Evolutionary conservation across 257 asterid genomes (phyloP).

Genomic region (Sherardia arvensis): DNA sequence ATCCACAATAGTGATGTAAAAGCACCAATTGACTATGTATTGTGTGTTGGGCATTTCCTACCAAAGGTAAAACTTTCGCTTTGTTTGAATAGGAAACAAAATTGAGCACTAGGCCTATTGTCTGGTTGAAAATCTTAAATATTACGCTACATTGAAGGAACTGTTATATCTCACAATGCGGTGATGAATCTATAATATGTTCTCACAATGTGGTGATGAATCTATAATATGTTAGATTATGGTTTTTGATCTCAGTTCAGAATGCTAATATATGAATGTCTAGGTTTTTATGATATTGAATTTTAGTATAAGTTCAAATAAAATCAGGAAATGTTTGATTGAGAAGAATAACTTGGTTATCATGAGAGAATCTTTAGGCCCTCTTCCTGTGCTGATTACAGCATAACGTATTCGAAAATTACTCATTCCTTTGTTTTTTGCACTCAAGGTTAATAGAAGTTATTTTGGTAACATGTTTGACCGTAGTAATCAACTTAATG

Average conservation of each 20-base stretch:
- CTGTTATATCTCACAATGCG: neutral
- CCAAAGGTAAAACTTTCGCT: slow-evolving; percentile 48
- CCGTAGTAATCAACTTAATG: neutral
- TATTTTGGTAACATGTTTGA: neutral
- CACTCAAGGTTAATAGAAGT: no score
- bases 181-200: neutral
- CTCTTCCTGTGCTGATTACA: neutral
- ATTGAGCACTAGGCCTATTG: neutral
- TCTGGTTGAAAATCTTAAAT: neutral
- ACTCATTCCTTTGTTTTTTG: no score
- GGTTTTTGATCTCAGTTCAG: neutral
- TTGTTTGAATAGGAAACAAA: neutral
- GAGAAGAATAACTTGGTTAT: neutral
- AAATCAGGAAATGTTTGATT: neutral
- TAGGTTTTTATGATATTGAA: no score
- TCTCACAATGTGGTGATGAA: neutral
- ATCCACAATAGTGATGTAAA: slow-evolving; percentile 59
- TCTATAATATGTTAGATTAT: neutral
- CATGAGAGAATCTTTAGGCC: neutral
- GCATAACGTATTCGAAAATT: neutral
- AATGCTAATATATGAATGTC: neutral
- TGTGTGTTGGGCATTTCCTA: slow-evolving; percentile 84
- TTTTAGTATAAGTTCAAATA: no score
- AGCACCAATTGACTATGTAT: slow-evolving; percentile 78
- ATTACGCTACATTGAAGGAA: neutral